These are phyloP conservation scores for Penicillium taxi DNA, from an alignment of 495 filamentous ascomycete species.

Conservation along the genomic window DNA sequence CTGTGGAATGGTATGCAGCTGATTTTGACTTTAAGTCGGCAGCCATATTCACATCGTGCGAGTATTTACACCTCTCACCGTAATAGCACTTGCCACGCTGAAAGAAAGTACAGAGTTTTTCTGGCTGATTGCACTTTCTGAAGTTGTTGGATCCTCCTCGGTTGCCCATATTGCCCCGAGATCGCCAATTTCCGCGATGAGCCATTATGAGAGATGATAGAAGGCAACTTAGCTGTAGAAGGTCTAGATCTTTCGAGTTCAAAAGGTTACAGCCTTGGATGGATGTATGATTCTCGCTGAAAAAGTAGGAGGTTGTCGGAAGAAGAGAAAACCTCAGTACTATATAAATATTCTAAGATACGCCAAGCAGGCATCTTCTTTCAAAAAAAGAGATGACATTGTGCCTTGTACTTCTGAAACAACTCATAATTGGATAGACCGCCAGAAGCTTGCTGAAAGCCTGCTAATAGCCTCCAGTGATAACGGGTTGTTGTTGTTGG, in stretches of 20 bases:
- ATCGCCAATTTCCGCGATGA: conserved; percentile 5
- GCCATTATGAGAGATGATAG: conserved; percentile 3
- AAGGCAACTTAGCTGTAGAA: conserved; percentile 3
- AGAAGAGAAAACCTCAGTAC: no score
- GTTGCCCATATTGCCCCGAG: conserved; percentile 2
- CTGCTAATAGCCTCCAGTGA: no score
- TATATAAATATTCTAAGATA: no score
- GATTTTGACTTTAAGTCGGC: not conserved
- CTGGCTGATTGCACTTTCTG: conserved; percentile 2
- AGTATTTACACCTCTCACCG: conserved; percentile 9
- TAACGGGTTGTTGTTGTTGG: no score
- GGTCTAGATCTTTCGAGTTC: conserved; percentile 1
- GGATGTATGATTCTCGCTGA: no score
- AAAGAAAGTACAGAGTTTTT: conserved; percentile 4
- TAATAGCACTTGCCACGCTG: conserved; percentile 10
- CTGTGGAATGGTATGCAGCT: conserved; percentile 1
- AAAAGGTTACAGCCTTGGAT: no score
- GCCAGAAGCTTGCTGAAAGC: no score
- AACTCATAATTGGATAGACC: no score
- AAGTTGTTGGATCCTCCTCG: conserved; percentile 5
- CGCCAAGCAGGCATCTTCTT: no score
- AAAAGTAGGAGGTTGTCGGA: no score
- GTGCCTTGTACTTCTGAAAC: no score
- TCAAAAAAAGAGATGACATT: no score
- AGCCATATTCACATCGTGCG: conserved; percentile 4